Base-by-base conservation (phyloP, 139 green algal species). In the Coelastrella sp. region DNA sequence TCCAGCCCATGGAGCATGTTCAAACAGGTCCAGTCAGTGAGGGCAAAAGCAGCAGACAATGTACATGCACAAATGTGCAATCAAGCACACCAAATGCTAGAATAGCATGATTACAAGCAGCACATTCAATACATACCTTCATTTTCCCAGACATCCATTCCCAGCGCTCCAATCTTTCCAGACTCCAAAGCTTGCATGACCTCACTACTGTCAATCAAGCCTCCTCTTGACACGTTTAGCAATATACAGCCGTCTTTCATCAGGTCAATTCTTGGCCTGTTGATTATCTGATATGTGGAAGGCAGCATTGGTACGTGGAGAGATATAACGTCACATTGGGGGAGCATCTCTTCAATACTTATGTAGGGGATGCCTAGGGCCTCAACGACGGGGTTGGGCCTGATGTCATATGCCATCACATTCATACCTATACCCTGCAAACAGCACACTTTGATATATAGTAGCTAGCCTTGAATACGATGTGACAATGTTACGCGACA, bases 271-370 rank as follows among this genome's bases (percentile, higher is more conserved):
- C 81, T 90, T 11, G 95, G 88, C 17, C 88, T 75, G 89, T 97
- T 94, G 75, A 99, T 97, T 61, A 98, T 93, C 90, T 98, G 93
- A 68, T 93, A 80, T 11, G 96, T 98, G 66, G 91, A 92, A 1
- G 93, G 91, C 73, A 95, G 88, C 73, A 99, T 93, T 11, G 97
- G 96, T 65, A 92, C 92, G 90, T 97, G 94, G 22, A 98, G 91
- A 2, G 88, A 91, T 19, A 98, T 60, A 74, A 97, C 94, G 83
- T 98, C 92, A 19, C 73, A 92, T n/a, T 85, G 23, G 3, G 92
- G 85, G 73, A 97, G 91, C 77, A 97, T n/a, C 65, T 96, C 92
- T 7, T 96, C 93, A 66, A 96, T 14, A 76, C 22, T n/a, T 6
- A 94, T 7, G 88, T 97, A 97, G 76, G 92, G 73, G 6, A 96